Evolutionary conservation across 192 early-diverging fungal species (phyloP).

Genomic region (Podila clonocystis): DNA sequence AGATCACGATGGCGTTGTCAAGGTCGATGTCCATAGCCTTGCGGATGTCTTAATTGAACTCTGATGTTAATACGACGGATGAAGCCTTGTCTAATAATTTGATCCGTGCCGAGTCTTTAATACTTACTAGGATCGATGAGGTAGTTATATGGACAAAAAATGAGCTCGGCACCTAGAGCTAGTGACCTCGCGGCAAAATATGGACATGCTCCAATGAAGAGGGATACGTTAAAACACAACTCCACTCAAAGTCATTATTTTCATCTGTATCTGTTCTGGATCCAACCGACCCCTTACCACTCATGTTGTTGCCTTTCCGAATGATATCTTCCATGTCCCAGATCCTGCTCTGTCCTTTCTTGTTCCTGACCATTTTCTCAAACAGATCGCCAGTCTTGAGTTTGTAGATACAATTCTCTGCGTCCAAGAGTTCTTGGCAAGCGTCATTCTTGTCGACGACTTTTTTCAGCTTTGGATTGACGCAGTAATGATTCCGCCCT

Average conservation of each 20-base stretch:
- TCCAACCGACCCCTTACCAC: constrained; percentile 8
- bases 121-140: constrained; percentile 62
- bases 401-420: constrained; percentile 50
- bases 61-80: no score
- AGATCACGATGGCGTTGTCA: constrained; percentile 64
- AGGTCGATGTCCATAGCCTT: constrained; percentile 65
- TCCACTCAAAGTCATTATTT: no score
- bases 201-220: constrained; percentile 62
- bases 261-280: constrained; percentile 47
- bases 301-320: not conserved
- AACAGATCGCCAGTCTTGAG: constrained; percentile 10
- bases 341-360: constrained; percentile 9
- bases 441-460: constrained; percentile 36
- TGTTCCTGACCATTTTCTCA: not conserved
- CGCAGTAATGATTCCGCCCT: constrained; percentile 70
- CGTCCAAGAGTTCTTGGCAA: constrained; percentile 55
- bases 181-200: constrained; percentile 61
- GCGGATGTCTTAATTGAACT: constrained; percentile 35
- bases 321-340: constrained; percentile 42
- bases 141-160: constrained; percentile 76
- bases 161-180: constrained; percentile 58
- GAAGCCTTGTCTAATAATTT: no score
- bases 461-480: constrained; percentile 52
- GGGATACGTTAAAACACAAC: no score
- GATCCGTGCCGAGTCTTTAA: no score